Evolutionary conservation across 495 filamentous ascomycete species (phyloP).

Genomic region (Amphirosellinia nigrospora): DNA sequence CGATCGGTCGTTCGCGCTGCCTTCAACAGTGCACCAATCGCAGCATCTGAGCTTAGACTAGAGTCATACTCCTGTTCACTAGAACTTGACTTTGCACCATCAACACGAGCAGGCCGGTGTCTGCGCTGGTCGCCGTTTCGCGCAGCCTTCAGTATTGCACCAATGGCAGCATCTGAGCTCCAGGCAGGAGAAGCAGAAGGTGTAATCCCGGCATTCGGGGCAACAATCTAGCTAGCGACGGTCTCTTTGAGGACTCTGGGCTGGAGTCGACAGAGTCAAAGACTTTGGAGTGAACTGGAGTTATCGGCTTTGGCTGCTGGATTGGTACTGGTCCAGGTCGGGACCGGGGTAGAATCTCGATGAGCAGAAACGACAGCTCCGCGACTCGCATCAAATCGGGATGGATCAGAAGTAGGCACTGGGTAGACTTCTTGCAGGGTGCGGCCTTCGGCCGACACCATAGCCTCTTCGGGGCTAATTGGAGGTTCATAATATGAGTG

Average conservation of each 20-base stretch:
- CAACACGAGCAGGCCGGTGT: conserved; percentile 40
- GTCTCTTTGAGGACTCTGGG: conserved; percentile 35
- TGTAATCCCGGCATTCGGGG: conserved; percentile 55
- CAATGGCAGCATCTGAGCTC: conserved; percentile 40
- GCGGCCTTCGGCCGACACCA: conserved; percentile 41
- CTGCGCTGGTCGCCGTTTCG: conserved; percentile 32
- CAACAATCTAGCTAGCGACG: conserved; percentile 47
- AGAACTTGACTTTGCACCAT: not conserved
- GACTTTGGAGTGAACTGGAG: conserved; percentile 49
- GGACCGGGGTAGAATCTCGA: conserved; percentile 31
- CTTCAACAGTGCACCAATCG: conserved; percentile 41
- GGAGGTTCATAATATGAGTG: conserved; percentile 30
- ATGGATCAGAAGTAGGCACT: conserved; percentile 65
- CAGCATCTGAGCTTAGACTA: conserved; percentile 35
- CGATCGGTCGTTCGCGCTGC: conserved; percentile 41
- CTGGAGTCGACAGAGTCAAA: conserved; percentile 46
- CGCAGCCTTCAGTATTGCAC: conserved; percentile 26
- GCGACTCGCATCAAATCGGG: conserved; percentile 60
- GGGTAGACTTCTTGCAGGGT: conserved; percentile 47
- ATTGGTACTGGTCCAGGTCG: conserved; percentile 48
- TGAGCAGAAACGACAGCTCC: conserved; percentile 54
- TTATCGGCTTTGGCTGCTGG: conserved; percentile 54
- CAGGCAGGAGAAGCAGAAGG: conserved; percentile 53
- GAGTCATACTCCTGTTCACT: not conserved
- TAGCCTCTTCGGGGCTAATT: conserved; percentile 33